These are phyloP conservation scores for Apiospora kogelbergensis DNA, from an alignment of 2,329 filamentous ascomycete species.

Conservation along the genomic window DNA sequence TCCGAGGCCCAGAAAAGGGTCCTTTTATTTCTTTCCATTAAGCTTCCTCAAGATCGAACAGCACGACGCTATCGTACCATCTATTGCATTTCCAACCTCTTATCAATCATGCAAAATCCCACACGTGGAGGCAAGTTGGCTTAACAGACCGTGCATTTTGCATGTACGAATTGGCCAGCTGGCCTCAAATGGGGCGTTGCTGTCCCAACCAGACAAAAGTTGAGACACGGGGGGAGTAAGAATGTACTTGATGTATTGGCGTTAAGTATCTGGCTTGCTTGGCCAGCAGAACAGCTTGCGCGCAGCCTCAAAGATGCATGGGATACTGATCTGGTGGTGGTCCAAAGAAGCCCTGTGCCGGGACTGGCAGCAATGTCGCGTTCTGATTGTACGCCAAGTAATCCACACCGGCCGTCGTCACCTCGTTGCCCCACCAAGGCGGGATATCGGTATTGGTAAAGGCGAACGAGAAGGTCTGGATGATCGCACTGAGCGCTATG, in stretches of 20 bases:
- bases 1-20: not conserved
- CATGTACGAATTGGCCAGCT: not conserved
- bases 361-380: constrained; percentile 13
- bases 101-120: not conserved
- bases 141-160: not conserved
- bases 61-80: not conserved
- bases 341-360: constrained; percentile 13
- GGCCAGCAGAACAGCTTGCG: not conserved
- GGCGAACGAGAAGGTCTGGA: constrained; percentile 27
- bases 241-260: no score
- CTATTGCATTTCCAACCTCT: not conserved
- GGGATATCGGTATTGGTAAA: constrained; percentile 21
- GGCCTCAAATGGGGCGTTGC: not conserved
- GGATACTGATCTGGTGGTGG: constrained; percentile 13
- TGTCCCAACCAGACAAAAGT: not conserved
- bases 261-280: not conserved
- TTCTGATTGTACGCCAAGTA: constrained; percentile 17
- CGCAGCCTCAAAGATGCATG: not conserved
- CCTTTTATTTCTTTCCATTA: not conserved
- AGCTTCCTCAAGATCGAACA: not conserved
- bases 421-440: constrained; percentile 49
- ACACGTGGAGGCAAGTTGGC: not conserved
- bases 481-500: constrained; percentile 32
- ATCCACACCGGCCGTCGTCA: constrained; percentile 19
- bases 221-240: not conserved